phyloP scores from a whole-genome alignment of 2,329 filamentous ascomycete genomes.

The Claviceps cyperi region DNA sequence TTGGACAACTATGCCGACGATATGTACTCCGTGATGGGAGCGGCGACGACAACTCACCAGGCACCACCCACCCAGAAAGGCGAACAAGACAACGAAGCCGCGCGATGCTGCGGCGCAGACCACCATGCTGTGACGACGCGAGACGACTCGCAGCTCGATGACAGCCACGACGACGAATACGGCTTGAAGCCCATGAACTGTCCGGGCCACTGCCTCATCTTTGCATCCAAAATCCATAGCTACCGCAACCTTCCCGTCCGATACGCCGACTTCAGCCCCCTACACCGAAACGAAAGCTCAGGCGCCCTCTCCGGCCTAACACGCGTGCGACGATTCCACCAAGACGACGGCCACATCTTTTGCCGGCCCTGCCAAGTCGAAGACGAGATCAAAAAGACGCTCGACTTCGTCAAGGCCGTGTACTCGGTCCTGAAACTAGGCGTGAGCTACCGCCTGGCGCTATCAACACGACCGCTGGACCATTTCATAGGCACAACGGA shows the following conservation, averaged over 20 bases:
- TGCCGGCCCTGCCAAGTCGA: constrained; percentile 65
- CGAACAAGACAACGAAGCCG: not conserved
- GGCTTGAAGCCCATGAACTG: constrained; percentile 91
- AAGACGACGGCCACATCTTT: constrained; percentile 86
- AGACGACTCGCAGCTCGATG: constrained; percentile 20
- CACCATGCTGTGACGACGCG: constrained; percentile 9
- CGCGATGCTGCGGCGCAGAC: constrained; percentile 19
- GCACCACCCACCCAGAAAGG: constrained; percentile 3
- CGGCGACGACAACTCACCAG: constrained; percentile 7
- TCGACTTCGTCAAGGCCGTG: constrained; percentile 60
- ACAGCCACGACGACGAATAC: constrained; percentile 45
- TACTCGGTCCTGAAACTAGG: constrained; percentile 58
- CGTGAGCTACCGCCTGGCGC: constrained; percentile 52
- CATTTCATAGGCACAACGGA: constrained; percentile 63
- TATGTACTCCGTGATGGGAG: constrained; percentile 70
- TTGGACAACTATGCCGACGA: constrained; percentile 84
- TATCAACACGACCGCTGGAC: constrained; percentile 65
- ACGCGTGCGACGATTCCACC: constrained; percentile 73
- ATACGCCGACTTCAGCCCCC: constrained; percentile 73
- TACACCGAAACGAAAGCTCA: constrained; percentile 78
- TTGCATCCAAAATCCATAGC: constrained; percentile 56
- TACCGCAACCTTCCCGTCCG: constrained; percentile 72
- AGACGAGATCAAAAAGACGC: constrained; percentile 56
- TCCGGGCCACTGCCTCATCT: constrained; percentile 75
- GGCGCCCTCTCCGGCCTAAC: constrained; percentile 71